Evolutionary conservation across 2,329 filamentous ascomycete genomes (phyloP), one percentile per base, ranked within the genome.

Genomic region (Beauveria sp.): DNA sequence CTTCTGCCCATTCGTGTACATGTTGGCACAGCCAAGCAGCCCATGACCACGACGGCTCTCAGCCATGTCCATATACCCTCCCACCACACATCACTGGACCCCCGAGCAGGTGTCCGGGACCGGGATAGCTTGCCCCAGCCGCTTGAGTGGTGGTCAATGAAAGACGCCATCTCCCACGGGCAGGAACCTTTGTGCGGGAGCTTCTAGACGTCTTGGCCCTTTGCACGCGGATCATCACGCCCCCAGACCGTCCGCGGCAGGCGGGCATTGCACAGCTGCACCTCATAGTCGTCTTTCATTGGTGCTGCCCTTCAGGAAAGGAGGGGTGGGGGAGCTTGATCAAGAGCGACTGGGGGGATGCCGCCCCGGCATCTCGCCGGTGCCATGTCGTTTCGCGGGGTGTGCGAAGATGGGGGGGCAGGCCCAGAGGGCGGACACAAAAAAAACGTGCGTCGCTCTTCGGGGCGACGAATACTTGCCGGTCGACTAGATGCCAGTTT

Each of bases 141-240:
- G 31, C 48, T 60, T 60, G 34, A 3, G n/a, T 60, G 40, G 48
- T 52, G 38, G 22, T 24, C 3, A 24, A 52, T 60, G 34, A 46
- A 6, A 60, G 38, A 24, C 57, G 16, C 22, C 22, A 24, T 24
- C 22, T 24, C 2, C 3, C 57, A 48, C 3, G 52, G 52, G 57
- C 12, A 28, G 49, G 26, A 38, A 60, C 57, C 18, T 60, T 60
- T 8, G 40, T 53, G 20, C 48, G 48, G n/a, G 22, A 42, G 48
- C 57, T 60, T 60, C 57, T 48, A 60, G 24, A 45, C n/a, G 40
- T 60, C 57, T 34, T 46, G 57, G 46, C 38, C 57, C 49, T 42
- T 18, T 20, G 20, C 26, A 46, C 49, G 22, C 22, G 46, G 38
- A 60, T 26, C 48, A 45, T 4, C 1, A 52, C 48, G n/a, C 43